Base-by-base conservation (phyloP, 2,329 filamentous ascomycete genomes). In the Lomentospora prolificans region DNA sequence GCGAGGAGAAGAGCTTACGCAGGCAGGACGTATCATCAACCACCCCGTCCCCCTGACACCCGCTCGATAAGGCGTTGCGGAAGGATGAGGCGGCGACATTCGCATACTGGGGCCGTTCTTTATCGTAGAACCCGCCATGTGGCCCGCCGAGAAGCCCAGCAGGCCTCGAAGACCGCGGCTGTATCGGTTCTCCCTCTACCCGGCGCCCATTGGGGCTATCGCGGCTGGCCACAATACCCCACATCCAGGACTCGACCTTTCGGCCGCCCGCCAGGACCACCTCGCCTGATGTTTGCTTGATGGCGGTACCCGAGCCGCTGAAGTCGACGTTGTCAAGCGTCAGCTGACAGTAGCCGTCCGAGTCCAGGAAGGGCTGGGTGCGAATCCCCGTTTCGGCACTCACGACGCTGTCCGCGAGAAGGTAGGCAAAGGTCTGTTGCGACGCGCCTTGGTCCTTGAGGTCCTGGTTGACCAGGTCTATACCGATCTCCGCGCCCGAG, bases 401-500 rank as follows among this genome's bases (percentile, higher is more conserved):
- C 22, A 50, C 4, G 9, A 19, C 33, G 50, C 50, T 24, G 50
- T 58, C 58, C 51, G 53, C 55, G 19, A 60, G 53, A 39, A 7
- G 48, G 19, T 51, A 14, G 22, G 7, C 12, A 22, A 50, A 50
- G 22, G 46, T 50, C 46, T 50, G 46, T 8, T 50, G 46, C 4
- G 46, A 14, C 1, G 46, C 46, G 4, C 46, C 46, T 5, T 25
- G 9, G 12, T 39, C 33, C 17, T 17, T 39, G 17, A 50, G 46
- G 17, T 50, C 46, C 27, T 24, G 46, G 17, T 50, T 50, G 46
- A 50, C 24, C 9, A 72, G 33, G 33, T 39, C 33, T 4, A 39
- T 39, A 5, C 33, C 33, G 33, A 39, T 17, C 4, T 39, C 22
- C 5, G 22, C 46, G 33, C 33, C 33, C 17, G 33, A 39, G 17